These are phyloP conservation scores for Kregervanrija delftensis DNA, from an alignment of 805 yeast genomes.

Conservation along the genomic window DNA sequence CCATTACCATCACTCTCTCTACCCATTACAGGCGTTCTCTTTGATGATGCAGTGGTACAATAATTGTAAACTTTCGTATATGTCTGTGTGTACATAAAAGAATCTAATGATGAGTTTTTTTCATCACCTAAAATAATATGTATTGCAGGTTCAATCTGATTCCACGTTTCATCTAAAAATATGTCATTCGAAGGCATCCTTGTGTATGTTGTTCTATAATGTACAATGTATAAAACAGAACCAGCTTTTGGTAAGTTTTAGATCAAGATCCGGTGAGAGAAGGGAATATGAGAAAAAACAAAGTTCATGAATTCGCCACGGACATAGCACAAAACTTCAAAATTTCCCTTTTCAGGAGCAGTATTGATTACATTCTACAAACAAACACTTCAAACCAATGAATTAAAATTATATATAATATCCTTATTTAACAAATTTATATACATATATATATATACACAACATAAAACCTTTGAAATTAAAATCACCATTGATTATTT, in stretches of 20 bases:
- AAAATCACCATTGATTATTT: too few relatives aligned
- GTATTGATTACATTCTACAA: too few relatives aligned
- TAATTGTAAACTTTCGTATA: constrained; percentile 91
- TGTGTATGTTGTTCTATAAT: too few relatives aligned
- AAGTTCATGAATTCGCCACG: not conserved
- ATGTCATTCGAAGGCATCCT: constrained; percentile 12
- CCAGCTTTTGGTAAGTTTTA: too few relatives aligned
- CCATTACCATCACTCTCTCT: constrained; percentile 20
- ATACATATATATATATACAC: too few relatives aligned
- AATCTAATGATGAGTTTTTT: constrained; percentile 52
- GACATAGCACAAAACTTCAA: too few relatives aligned
- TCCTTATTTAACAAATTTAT: too few relatives aligned
- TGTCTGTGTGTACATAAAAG: constrained; percentile 77
- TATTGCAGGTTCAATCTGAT: constrained; percentile 69
- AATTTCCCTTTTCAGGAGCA: too few relatives aligned
- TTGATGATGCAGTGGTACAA: constrained; percentile 74
- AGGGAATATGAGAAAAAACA: not conserved
- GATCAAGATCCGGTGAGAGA: constrained; percentile 2
- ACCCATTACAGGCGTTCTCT: constrained; percentile 25
- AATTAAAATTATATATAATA: too few relatives aligned
- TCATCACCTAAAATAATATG: constrained; percentile 66
- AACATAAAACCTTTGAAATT: too few relatives aligned
- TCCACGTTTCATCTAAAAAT: constrained; percentile 48
- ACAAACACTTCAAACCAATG: too few relatives aligned
- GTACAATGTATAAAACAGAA: too few relatives aligned